These are phyloP conservation scores for Puccinia polysora DNA, from an alignment of 1,284 basidiomycete species.

Conservation along the genomic window DNA sequence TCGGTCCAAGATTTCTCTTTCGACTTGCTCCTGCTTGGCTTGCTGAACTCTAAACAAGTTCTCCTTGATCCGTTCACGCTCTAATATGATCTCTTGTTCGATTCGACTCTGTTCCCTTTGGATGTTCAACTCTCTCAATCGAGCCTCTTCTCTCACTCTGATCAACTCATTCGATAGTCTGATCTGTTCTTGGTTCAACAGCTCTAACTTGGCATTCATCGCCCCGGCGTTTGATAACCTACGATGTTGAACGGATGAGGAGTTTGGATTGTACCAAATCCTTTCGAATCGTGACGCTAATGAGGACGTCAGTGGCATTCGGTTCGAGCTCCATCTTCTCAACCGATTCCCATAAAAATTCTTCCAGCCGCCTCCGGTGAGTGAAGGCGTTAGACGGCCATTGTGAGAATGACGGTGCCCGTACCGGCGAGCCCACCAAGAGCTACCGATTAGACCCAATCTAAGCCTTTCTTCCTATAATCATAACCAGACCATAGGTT, in stretches of 20 bases:
- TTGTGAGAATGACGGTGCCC: conserved; percentile 31
- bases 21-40: conserved; percentile 39
- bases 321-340: conserved; percentile 40
- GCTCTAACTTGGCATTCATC: conserved; percentile 31
- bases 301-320: conserved; percentile 30
- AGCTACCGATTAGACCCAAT: conserved; percentile 38
- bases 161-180: conserved; percentile 25
- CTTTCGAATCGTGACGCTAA: conserved; percentile 37
- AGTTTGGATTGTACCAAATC: conserved; percentile 40
- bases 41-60: conserved; percentile 25
- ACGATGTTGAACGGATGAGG: neutral
- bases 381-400: conserved; percentile 22
- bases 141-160: conserved; percentile 29
- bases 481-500: too few species aligned
- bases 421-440: conserved; percentile 43
- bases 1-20: conserved; percentile 39
- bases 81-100: conserved; percentile 28
- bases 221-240: conserved; percentile 16
- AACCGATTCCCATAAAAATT: conserved; percentile 33
- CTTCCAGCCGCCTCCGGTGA: conserved; percentile 25
- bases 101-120: conserved; percentile 36
- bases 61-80: conserved; percentile 28
- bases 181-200: conserved; percentile 34
- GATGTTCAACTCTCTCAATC: conserved; percentile 30
- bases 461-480: conserved; percentile 42